Evolutionary conservation across 192 early-diverging fungal genomes (phyloP), one percentile per base, ranked within the genome.

Genomic region (Ambispora gerdemannii): DNA sequence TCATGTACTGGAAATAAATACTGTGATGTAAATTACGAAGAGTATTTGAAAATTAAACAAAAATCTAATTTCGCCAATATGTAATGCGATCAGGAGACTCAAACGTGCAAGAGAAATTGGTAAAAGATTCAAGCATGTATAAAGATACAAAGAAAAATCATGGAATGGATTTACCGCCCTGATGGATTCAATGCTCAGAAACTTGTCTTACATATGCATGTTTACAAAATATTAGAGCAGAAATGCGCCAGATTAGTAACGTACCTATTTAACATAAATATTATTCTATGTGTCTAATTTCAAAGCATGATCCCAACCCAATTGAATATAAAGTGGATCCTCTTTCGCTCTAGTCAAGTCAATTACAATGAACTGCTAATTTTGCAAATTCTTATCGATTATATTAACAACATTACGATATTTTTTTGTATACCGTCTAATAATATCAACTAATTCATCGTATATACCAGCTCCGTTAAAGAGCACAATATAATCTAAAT

Each of bases 291-390:
- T 43, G 15, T 43, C 38, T 10, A 43, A 15, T 15, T 43, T 43
- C 15, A 34, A 34, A 1, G 35, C 7, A 20, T 43, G 38, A 15
- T 43, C 34, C 66, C 31, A 4, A 67, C 3, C 51, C 51, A 35
- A 35, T 19, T 32, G 13, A 50, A 67, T 2, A 53, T 67, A 67
- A 2, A 35, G 22, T 34, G 66, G 2, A 20, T 67, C 66, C 25
- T 67, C 51, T 67, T 67, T 67, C 3, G 32, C 19, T 53, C 50
- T 67, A 34, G 51, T 67, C 34, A 65, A 65, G 34, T 65, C 63
- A 22, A 65, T 50, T 7, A 65, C 51, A 67, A 67, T 53, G 25
- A 67, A 67, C 36, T 67, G 33, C n/a, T 20, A 1, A 53, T 31
- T 28, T 53, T 67, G 51, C 31, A 67, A 53, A 67, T 67, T 67